Base-by-base conservation (phyloP, 169 alveolate genomes). In the Plasmodium sp. region DNA sequence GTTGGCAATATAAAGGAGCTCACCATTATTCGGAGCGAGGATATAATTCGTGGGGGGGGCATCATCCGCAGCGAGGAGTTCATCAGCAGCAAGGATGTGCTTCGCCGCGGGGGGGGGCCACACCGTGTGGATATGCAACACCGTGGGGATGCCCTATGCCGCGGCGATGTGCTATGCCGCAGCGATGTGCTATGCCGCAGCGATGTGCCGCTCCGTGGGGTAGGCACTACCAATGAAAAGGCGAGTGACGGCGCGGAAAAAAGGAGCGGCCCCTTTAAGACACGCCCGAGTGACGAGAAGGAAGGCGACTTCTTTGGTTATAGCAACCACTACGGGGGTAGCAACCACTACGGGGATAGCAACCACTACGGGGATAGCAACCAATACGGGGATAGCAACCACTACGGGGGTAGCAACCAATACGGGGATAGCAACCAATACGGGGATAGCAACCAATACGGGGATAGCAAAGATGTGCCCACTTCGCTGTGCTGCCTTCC, bases 1-100 rank as follows among this genome's bases (percentile, higher is more conserved):
- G 41, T 77, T 36, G 83, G 80, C n/a, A 51, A 58, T 72, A 73
- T 84, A 48, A 84, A 84, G 31, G 45, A 84, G 77, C 39, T 74
- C 18, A 83, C 51, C 51, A 83, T 67, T 62, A 62, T 71, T 58
- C 71, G 51, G 14, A 83, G 81, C 48, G 74, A 67, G 27, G 31
- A 48, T 36, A 51, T 74, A 48, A 31, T 71, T 9, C 77, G 80
- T 36, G 72, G 72, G 58, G 45, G 51, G 45, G 82, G 16, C n/a
- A 88, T 10, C 18, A 79, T 34, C 3, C 18, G 83, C 31, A 33
- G 83, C 10, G 54, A 18, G 75, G 75, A 18, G 0, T 18, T 62
- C 22, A 62, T 62, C 34, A 6, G 75, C 39, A 62, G 34, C 34
- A 18, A 62, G 39, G 75, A 62, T 6, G 4, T 56, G 4, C 3